Evolutionary conservation across 2,329 filamentous ascomycete species (phyloP), one percentile per base, ranked within the genome.

Genomic region (Fusarium sp.): DNA sequence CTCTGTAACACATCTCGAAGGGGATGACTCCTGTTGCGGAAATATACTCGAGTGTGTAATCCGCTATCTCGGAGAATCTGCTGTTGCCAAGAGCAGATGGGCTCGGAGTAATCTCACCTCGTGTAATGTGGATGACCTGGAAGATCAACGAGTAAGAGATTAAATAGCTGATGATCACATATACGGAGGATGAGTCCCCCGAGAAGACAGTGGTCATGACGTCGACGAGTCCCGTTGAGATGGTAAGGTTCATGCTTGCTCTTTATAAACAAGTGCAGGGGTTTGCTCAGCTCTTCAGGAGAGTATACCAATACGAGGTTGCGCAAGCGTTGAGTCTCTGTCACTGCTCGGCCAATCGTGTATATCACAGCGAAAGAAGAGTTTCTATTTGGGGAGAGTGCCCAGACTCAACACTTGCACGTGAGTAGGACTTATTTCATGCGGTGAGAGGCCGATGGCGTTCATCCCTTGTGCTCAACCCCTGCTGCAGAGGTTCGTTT

Each of bases 391-490:
- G 46, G 54, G 39, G 60, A 12, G 37, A 52, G 15, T 29, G 20
- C 33, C 50, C 48, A 69, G 65, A 65, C 63, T 70, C 56, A 35
- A 68, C n/a, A 15, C 21, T 67, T 42, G 71, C 71, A 72, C 67
- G 67, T 65, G 70, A 69, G 58, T 59, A 41, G 48, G 47, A 66
- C 71, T 53, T 39, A 48, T 33, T 52, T 49, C 42, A 62, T 71
- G 71, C 54, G 21, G 71, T 72, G 71, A 35, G 61, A 69, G 64
- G 61, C 59, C 55, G 69, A 74, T 74, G 71, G 71, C 67, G 71
- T 74, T 57, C 54, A 31, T 60, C 54, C 54, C 58, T 66, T 67
- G 57, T 67, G 61, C 20, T 39, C 18, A 28, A 41, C 44, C 60
- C 56, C 55, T 67, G 55, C 48, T 52, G 56, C 53, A 49, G 66